Conservation (phyloP, 2,329 filamentous ascomycete species). For the Didymellaceae sp. region DNA sequence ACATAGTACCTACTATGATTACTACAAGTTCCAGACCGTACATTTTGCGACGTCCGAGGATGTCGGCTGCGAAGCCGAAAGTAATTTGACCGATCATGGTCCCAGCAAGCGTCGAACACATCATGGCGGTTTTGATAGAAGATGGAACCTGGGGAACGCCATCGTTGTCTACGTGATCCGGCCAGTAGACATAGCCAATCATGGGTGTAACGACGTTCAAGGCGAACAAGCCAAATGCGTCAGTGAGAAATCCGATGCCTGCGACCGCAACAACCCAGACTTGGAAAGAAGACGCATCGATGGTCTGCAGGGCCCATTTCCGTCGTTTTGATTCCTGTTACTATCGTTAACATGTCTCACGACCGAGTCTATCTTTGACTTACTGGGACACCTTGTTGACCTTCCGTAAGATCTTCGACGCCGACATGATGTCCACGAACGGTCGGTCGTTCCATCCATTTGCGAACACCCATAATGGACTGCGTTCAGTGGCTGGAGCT, state of each 20-base stretch:
- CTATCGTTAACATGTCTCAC: slow-evolving; percentile 2
- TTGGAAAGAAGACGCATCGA: slow-evolving; percentile 43
- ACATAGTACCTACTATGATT: slow-evolving; percentile 49
- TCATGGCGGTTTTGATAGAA: slow-evolving; percentile 46
- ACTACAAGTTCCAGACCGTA: slow-evolving; percentile 52
- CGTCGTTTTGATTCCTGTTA: slow-evolving; percentile 35
- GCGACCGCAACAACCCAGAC: slow-evolving; percentile 49
- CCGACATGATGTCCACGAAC: slow-evolving; percentile 35
- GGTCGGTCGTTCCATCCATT: slow-evolving; percentile 39
- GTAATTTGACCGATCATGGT: slow-evolving; percentile 49
- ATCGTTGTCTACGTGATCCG: slow-evolving; percentile 26
- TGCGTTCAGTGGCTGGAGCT: neutral
- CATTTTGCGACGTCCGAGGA: slow-evolving; percentile 48
- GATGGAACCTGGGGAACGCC: slow-evolving; percentile 35
- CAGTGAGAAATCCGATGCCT: slow-evolving; percentile 50
- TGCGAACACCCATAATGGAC: slow-evolving; percentile 35
- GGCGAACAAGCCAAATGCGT: slow-evolving; percentile 50
- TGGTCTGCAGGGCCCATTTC: slow-evolving; percentile 43
- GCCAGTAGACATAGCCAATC: slow-evolving; percentile 50
- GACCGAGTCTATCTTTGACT: neutral
- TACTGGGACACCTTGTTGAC: slow-evolving; percentile 43
- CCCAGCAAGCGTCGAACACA: slow-evolving; percentile 48
- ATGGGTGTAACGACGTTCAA: slow-evolving; percentile 51
- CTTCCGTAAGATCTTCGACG: slow-evolving; percentile 40
- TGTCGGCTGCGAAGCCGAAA: slow-evolving; percentile 50